Percentiles rank a stretch among this genome's conserved stretches.
These are phyloP conservation scores for Coemansia erecta DNA, from an alignment of 192 early-diverging fungal species.

Conservation along the genomic window DNA sequence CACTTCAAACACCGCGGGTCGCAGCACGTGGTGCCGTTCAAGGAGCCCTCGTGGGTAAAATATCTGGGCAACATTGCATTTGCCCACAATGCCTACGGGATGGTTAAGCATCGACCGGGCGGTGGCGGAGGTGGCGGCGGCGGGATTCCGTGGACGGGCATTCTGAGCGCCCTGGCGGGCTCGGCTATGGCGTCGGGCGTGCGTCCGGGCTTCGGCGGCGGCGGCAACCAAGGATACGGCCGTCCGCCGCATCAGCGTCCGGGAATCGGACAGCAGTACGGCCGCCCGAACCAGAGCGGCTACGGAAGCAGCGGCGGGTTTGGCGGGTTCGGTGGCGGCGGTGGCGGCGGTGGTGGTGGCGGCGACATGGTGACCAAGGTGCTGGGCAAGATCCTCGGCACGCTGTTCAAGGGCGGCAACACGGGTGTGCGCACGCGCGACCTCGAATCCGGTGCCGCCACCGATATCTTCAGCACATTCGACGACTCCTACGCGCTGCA, in stretches of 20 bases:
- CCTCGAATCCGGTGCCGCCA: constrained; percentile 12
- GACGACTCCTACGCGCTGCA: constrained; percentile 40
- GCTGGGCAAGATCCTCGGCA: constrained; percentile 43
- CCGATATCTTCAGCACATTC: constrained; percentile 22
- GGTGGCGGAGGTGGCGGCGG: constrained; percentile 1
- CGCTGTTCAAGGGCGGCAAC: constrained; percentile 30
- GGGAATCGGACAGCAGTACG: constrained; percentile 7
- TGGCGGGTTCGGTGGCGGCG: neutral
- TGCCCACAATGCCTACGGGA: constrained; percentile 28
- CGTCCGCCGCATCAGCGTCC: constrained; percentile 1
- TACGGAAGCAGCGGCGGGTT: constrained; percentile 18
- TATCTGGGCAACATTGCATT: constrained; percentile 23
- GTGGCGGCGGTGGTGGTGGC: constrained; percentile 6
- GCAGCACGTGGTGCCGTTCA: constrained; percentile 14
- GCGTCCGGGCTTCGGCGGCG: constrained; percentile 9
- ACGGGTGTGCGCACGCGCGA: constrained; percentile 26
- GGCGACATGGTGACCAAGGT: constrained; percentile 32
- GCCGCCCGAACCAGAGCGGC: constrained; percentile 12
- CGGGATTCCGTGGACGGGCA: constrained; percentile 22
- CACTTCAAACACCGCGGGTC: constrained; percentile 17
- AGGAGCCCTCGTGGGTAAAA: constrained; percentile 36
- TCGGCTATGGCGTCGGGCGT: constrained; percentile 10
- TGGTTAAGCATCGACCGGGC: constrained; percentile 9
- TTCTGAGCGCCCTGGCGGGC: constrained; percentile 24
- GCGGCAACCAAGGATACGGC: constrained; percentile 9